These are phyloP conservation scores for Synchytrium microbalum DNA, from an alignment of 371 early-diverging fungal species.

Conservation along the genomic window DNA sequence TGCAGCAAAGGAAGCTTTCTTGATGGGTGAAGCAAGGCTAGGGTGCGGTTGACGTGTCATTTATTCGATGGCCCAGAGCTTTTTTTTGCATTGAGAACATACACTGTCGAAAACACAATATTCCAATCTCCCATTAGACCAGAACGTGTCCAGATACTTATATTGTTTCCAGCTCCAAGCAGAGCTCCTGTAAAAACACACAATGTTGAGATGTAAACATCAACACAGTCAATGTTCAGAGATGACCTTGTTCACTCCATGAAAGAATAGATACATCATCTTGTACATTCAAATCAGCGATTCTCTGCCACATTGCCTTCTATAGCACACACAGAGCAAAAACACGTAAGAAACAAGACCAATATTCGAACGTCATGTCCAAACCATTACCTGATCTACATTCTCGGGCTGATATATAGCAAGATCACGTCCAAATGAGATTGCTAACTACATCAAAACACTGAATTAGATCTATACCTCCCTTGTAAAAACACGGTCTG, in stretches of 20 bases:
- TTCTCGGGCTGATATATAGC: background rate
- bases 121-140: background rate
- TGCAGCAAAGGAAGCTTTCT: background rate
- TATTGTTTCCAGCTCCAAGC: background rate
- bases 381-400: background rate
- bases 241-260: background rate
- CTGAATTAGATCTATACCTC: background rate
- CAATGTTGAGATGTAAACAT: background rate
- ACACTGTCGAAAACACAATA: background rate
- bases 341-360: no score
- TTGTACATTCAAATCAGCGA: background rate
- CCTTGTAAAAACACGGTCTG: background rate
- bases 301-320: background rate
- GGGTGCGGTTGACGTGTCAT: no score
- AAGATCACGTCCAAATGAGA: background rate
- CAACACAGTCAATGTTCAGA: background rate
- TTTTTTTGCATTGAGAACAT: no score
- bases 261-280: background rate
- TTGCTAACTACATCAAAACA: background rate
- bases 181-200: background rate
- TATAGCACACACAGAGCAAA: no score
- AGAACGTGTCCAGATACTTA: background rate
- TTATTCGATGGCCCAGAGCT: no score
- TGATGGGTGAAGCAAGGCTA: background rate
- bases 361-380: no score